phyloP scores from a whole-genome alignment of 805 yeast genomes.

The Candida yuanshanica region DNA sequence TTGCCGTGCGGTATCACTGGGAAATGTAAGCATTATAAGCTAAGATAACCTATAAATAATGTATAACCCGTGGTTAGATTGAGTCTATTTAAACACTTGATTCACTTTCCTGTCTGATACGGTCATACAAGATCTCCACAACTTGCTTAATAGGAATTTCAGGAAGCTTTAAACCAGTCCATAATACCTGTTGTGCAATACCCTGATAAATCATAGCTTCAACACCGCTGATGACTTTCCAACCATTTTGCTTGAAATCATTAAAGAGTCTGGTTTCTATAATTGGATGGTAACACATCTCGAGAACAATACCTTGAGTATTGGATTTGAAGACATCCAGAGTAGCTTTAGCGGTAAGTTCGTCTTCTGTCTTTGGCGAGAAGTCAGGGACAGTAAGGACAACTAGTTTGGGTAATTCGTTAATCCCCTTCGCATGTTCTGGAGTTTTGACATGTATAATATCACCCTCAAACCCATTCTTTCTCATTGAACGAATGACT shows the following conservation, averaged over 20 bases:
- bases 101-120: constrained; percentile 2
- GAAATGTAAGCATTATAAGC: no score
- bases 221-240: constrained; percentile 23
- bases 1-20: no score
- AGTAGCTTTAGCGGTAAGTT: constrained; percentile 17
- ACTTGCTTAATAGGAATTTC: constrained; percentile 17
- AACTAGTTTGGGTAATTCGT: constrained; percentile 13
- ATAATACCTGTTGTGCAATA: constrained; percentile 21
- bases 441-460: constrained; percentile 20
- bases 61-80: no score
- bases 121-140: constrained; percentile 4
- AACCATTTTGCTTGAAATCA: constrained; percentile 11
- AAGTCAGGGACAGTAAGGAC: constrained; percentile 23
- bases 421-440: constrained; percentile 13
- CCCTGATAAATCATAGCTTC: constrained; percentile 25
- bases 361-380: constrained; percentile 14
- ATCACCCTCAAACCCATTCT: constrained; percentile 21
- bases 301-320: constrained; percentile 19
- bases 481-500: constrained; percentile 13
- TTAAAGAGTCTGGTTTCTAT: constrained; percentile 16
- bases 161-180: constrained; percentile 19
- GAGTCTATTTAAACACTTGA: no score
- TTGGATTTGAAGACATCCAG: constrained; percentile 17
- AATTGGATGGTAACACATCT: constrained; percentile 23
- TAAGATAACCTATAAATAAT: not conserved